Base-by-base conservation (phyloP, 73 alveolate genomes). In the Paramecium primaurelia region DNA sequence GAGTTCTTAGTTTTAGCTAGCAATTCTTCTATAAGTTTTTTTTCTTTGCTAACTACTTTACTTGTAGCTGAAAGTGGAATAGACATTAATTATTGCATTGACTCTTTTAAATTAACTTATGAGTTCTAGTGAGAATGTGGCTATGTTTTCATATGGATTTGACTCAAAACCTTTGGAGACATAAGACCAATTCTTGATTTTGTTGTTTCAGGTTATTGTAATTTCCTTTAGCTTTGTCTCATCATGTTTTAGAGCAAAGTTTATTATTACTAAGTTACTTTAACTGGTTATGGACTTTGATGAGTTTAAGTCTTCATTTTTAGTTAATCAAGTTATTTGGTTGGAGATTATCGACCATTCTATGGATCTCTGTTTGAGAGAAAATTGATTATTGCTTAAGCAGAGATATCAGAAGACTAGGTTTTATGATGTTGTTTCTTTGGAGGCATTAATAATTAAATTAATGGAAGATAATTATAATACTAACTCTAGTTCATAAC, bases 41-140 rank as follows among this genome's bases (percentile, higher is more conserved):
- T 64, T 64, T 64, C 84, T 34, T 64, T 64, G 47, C 84, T 64
- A 64, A 64, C 84, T 7, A 80, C 58, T 20, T 80, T 80, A 80
- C 75, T 80, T n/a, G 91, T 42, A 22, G 75, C 91, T 44, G 91
- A 49, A 45, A 28, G 84, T 22, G 84, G 84, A 64, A 64, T 64
- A 30, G 42, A 34, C 47, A 64, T 28, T 64, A 64, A 34, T 64
- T 64, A 34, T 64, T 64, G 30, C 84, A 64, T 64, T 3, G 84
- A 64, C 47, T 64, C 84, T 26, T 64, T 64, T 34, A 64, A 64
- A 8, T 64, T 64, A 64, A 64, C 84, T 64, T 64, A 64, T 18
- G 91, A 80, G 91, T 80, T 80, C 51, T 80, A 49, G 51, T 80
- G 91, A 80, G 77, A 45, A 47, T 80, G 91, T 1, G 91, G 91